Base-by-base conservation (phyloP, 371 early-diverging fungal genomes). In the Rhizopus sp. region DNA sequence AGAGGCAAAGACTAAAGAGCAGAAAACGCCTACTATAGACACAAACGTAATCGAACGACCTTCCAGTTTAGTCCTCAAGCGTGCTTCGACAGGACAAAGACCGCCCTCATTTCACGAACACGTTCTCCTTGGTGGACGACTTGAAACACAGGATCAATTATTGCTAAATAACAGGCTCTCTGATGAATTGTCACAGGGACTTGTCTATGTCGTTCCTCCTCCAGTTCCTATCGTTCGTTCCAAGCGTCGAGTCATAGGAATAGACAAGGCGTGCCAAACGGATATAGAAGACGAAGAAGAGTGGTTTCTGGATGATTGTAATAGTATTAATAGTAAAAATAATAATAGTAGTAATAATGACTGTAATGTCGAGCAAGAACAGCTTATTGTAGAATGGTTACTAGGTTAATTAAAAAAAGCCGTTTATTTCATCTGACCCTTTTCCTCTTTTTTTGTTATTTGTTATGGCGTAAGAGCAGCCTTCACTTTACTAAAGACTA, bases 71-170 rank as follows among this genome's bases (percentile, higher is more conserved):
- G 9, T 42, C n/a, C 30, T 44, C 0, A 46, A 47, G 16, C 32
- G 57, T 13, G 7, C 37, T 30, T 57, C 49, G 3, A n/a, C 33
- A 30, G 66, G 66, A 39, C 59, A 57, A 34, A 47, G 62, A 53
- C 55, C 62, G 9, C 57, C 57, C n/a, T 59, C 60, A 0, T 65
- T 65, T 29, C 60, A 60, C 16, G 66, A 65, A 34, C 31, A 29
- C 12, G 55, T 42, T 15, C 29, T 53, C 1, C 23, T 52, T 34
- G 29, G 47, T 10, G 9, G 23, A 4, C 50, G 55, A 31, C 33
- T 30, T 31, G 46, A 46, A 44, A 34, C 5, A 34, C 42, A 40
- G 13, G 31, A 17, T 32, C 35, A n/a, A 45, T 4, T 16, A 16
- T 29, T 5, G 3, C n/a, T 8, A 42, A 13, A 42, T 35, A 13